phyloP scores from a whole-genome alignment of 1,284 basidiomycete genomes.

The Cryptococcus sp. region DNA sequence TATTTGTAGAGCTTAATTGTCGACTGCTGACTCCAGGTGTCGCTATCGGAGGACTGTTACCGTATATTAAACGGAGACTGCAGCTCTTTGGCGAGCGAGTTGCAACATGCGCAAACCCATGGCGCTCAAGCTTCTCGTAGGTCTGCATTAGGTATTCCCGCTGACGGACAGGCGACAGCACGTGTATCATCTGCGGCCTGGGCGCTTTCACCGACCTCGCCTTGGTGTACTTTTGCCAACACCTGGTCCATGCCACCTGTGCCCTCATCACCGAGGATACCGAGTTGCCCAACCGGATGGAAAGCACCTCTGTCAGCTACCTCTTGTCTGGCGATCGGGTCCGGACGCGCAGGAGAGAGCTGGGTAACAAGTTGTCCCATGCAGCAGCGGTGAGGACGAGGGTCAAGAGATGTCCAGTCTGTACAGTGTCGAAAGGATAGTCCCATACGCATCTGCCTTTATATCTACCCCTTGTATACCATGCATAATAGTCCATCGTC shows the following conservation, averaged over 20 bases:
- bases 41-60: slow-evolving; percentile 82
- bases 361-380: slow-evolving; percentile 46
- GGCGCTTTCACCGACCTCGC: slow-evolving; percentile 52
- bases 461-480: not conserved
- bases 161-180: slow-evolving; percentile 51
- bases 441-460: not conserved
- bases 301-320: slow-evolving; percentile 45
- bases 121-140: slow-evolving; percentile 69
- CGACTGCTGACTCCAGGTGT: slow-evolving; percentile 55
- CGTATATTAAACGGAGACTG: slow-evolving; percentile 78
- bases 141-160: slow-evolving; percentile 18
- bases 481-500: not conserved
- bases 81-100: slow-evolving; percentile 59
- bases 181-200: slow-evolving; percentile 62
- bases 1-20: not conserved
- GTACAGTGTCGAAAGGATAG: slow-evolving; percentile 33
- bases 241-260: slow-evolving; percentile 74
- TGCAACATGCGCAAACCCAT: slow-evolving; percentile 68
- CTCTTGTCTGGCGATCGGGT: slow-evolving; percentile 50
- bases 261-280: slow-evolving; percentile 32
- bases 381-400: slow-evolving; percentile 64
- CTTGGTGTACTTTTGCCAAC: slow-evolving; percentile 78
- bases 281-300: slow-evolving; percentile 38
- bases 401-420: slow-evolving; percentile 70
- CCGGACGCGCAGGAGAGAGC: slow-evolving; percentile 56